Percentiles rank a stretch among this genome's conserved stretches.
Conservation (phyloP, 164 flowering plant species). For the Cinnamomum micranthum region DNA sequence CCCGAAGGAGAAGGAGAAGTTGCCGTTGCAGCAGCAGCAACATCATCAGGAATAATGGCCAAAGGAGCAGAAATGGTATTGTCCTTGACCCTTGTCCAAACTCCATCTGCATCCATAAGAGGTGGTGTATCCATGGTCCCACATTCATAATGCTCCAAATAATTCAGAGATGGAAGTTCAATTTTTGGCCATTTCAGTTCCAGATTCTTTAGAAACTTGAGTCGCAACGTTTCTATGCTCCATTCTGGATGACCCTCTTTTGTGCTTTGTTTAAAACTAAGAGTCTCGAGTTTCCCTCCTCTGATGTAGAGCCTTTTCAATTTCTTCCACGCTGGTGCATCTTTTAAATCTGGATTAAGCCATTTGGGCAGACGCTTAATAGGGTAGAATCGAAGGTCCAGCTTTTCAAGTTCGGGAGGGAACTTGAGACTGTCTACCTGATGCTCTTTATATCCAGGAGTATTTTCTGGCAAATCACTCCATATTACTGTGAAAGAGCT, state of each 20-base stretch:
- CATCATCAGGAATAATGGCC: no score
- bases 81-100: neutral
- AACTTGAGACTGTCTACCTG: neutral
- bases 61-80: no score
- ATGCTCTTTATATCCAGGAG: neutral
- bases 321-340: neutral
- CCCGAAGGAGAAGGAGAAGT: no score
- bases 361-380: constrained; percentile 7
- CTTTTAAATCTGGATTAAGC: no score
- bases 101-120: neutral
- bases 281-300: constrained; percentile 27
- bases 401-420: constrained; percentile 23
- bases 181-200: constrained; percentile 8
- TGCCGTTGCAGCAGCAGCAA: no score
- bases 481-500: constrained; percentile 24
- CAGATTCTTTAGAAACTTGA: constrained; percentile 24
- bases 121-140: neutral
- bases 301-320: constrained; percentile 32
- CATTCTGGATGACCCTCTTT: no score
- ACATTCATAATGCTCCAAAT: constrained; percentile 17
- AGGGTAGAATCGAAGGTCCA: constrained; percentile 36
- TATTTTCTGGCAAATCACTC: constrained; percentile 8
- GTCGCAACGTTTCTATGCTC: no score
- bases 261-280: no score
- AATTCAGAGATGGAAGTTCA: constrained; percentile 18